These are phyloP conservation scores for Neostapfia colusana DNA, from an alignment of 176 grass and related monocot species.

Conservation along the genomic window DNA sequence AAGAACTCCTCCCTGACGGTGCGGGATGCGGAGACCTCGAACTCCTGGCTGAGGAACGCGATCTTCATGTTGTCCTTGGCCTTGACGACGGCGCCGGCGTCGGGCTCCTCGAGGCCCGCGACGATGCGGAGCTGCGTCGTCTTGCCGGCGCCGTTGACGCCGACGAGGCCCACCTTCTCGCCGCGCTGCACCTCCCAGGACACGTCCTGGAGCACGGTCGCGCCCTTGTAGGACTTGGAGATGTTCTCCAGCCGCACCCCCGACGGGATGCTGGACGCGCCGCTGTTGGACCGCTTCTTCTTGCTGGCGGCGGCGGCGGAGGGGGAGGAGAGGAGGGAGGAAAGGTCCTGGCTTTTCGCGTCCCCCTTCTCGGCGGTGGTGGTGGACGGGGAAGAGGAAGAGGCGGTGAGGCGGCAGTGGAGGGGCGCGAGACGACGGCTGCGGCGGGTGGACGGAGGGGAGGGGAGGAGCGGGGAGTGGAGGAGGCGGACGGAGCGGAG, in stretches of 20 bases:
- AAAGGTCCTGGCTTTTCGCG: conserved; percentile 24
- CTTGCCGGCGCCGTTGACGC: conserved; percentile 93
- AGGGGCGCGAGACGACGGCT: conserved; percentile 30
- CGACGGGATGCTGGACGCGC: conserved; percentile 85
- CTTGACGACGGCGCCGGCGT: conserved; percentile 76
- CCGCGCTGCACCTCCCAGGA: conserved; percentile 94
- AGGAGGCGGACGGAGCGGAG: conserved; percentile 45
- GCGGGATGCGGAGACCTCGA: conserved; percentile 74
- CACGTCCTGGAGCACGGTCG: conserved; percentile 77
- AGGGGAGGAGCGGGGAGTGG: conserved; percentile 5
- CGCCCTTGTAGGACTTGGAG: conserved; percentile 80
- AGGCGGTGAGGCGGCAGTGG: conserved; percentile 49
- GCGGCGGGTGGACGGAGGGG: conserved; percentile 24
- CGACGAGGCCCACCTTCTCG: conserved; percentile 92
- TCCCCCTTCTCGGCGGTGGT: conserved; percentile 31
- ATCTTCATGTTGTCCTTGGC: conserved; percentile 86
- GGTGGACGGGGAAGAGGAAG: conserved; percentile 30
- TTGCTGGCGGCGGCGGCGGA: conserved; percentile 29
- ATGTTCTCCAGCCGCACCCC: conserved; percentile 81
- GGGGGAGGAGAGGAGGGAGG: conserved; percentile 49
- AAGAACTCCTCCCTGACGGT: conserved; percentile 78
- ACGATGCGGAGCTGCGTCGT: conserved; percentile 91
- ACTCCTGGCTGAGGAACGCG: conserved; percentile 87
- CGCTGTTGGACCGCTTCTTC: conserved; percentile 66
- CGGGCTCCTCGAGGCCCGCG: conserved; percentile 68